These are phyloP conservation scores for Saturnispora mendoncae DNA, from an alignment of 805 yeast species.

Conservation along the genomic window DNA sequence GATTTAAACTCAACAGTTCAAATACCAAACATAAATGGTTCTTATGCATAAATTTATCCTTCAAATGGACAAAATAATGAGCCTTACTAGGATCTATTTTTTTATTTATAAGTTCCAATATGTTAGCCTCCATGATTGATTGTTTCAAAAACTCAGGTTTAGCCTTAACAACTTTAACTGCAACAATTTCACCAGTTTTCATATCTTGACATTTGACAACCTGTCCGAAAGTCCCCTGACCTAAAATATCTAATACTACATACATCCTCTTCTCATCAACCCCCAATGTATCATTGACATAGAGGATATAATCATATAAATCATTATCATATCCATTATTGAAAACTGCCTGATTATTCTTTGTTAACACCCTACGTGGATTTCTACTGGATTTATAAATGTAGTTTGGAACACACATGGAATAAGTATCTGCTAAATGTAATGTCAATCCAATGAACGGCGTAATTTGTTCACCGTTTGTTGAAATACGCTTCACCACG, in stretches of 20 bases:
- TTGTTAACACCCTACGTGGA: slow-evolving; percentile 87
- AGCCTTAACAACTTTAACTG: slow-evolving; percentile 90
- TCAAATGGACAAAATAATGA: slow-evolving; percentile 66
- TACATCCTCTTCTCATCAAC: slow-evolving; percentile 77
- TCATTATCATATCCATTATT: slow-evolving; percentile 85
- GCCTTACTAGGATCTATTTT: slow-evolving; percentile 61
- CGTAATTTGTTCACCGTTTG: slow-evolving; percentile 49
- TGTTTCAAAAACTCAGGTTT: slow-evolving; percentile 88
- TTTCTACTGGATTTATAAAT: slow-evolving; percentile 76
- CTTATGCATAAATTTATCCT: slow-evolving; percentile 86
- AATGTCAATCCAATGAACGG: slow-evolving; percentile 78
- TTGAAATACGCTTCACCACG: slow-evolving; percentile 48
- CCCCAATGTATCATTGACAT: slow-evolving; percentile 90
- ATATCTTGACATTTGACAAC: slow-evolving; percentile 86
- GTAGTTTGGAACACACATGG: slow-evolving; percentile 78
- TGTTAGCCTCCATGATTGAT: slow-evolving; percentile 80
- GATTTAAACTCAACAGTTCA: slow-evolving; percentile 77
- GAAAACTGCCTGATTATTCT: slow-evolving; percentile 74
- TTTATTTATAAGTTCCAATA: slow-evolving; percentile 71
- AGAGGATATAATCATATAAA: slow-evolving; percentile 82
- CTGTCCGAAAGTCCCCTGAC: slow-evolving; percentile 98
- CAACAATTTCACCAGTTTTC: slow-evolving; percentile 75
- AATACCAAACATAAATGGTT: slow-evolving; percentile 90
- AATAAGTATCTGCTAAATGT: slow-evolving; percentile 68
- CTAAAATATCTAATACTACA: slow-evolving; percentile 80